Evolutionary conservation across 257 asterid species (phyloP).

Genomic region (Nicotiana benthamiana): DNA sequence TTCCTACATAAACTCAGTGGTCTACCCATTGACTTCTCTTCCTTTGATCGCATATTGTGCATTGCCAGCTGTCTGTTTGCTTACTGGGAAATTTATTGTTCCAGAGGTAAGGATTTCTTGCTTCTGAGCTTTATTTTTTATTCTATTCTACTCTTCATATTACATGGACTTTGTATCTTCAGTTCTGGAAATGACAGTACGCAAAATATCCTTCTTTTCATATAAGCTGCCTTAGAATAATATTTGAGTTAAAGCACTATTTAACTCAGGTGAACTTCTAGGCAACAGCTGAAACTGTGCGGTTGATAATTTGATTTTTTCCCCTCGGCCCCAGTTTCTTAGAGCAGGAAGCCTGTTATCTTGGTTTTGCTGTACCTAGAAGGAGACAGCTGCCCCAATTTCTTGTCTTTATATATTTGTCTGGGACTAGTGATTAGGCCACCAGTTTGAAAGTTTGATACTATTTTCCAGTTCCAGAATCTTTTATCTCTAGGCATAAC

Average conservation of each 20-base stretch:
- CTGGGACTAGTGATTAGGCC: no score
- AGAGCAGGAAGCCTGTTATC: neutral
- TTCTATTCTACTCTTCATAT: neutral
- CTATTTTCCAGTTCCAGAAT: neutral
- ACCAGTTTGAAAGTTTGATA: neutral
- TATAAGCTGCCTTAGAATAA: no score
- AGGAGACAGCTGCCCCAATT: neutral
- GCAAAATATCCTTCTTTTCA: no score
- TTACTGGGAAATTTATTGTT: constrained; percentile 87
- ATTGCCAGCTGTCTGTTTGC: constrained; percentile 88
- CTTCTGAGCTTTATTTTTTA: neutral
- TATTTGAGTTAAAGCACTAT: no score
- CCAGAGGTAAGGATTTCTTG: constrained; percentile 52
- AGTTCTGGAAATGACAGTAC: neutral
- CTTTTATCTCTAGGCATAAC: neutral
- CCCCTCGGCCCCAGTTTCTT: neutral
- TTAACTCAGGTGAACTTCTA: no score
- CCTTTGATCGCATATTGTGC: constrained; percentile 86
- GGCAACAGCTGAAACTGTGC: no score
- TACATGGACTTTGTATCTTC: neutral
- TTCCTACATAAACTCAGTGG: constrained; percentile 83
- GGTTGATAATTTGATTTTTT: no score
- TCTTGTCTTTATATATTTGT: no score
- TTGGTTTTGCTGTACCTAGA: neutral
- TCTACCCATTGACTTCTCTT: constrained; percentile 85